These are phyloP conservation scores for Eutrema heterophyllum DNA, from an alignment of 345 rosid genomes.

Conservation along the genomic window DNA sequence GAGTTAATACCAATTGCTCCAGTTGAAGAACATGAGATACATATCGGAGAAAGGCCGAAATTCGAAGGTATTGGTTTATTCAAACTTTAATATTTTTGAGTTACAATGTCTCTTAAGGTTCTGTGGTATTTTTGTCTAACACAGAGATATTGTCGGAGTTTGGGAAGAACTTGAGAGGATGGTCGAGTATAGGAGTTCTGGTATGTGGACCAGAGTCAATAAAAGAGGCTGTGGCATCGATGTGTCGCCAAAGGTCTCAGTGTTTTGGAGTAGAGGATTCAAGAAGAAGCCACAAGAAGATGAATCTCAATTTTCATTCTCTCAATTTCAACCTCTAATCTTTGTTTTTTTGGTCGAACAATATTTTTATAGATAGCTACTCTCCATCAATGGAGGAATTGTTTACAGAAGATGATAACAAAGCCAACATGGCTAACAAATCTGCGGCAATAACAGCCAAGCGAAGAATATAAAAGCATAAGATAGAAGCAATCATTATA, in stretches of 20 bases:
- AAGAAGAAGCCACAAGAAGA: not conserved
- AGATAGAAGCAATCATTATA: too few relatives aligned
- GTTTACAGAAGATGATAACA: too few relatives aligned
- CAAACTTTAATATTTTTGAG: not conserved
- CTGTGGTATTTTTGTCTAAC: not conserved
- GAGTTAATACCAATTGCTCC: slow-evolving; percentile 17
- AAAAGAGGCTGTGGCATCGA: slow-evolving; percentile 58
- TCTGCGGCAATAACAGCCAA: too few relatives aligned
- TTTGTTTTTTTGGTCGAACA: too few relatives aligned
- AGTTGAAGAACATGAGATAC: slow-evolving; percentile 50
- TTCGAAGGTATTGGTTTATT: slow-evolving; percentile 48
- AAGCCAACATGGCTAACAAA: too few relatives aligned
- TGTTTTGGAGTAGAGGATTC: slow-evolving; percentile 1
- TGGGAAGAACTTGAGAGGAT: slow-evolving; percentile 37
- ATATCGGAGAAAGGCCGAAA: slow-evolving; percentile 69
- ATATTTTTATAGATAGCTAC: too few relatives aligned
- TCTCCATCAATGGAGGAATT: too few relatives aligned
- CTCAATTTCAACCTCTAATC: slow-evolving; percentile 18
- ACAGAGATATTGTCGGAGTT: slow-evolving; percentile 58
- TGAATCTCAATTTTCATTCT: slow-evolving; percentile 16
- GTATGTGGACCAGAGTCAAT: slow-evolving; percentile 82
- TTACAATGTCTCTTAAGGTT: not conserved
- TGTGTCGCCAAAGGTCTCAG: slow-evolving; percentile 10
- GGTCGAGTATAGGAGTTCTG: slow-evolving; percentile 52
- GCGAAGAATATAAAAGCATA: too few relatives aligned